Evolutionary conservation across 2,329 filamentous ascomycete genomes (phyloP).

Genomic region (Calonectria hawksworthii): DNA sequence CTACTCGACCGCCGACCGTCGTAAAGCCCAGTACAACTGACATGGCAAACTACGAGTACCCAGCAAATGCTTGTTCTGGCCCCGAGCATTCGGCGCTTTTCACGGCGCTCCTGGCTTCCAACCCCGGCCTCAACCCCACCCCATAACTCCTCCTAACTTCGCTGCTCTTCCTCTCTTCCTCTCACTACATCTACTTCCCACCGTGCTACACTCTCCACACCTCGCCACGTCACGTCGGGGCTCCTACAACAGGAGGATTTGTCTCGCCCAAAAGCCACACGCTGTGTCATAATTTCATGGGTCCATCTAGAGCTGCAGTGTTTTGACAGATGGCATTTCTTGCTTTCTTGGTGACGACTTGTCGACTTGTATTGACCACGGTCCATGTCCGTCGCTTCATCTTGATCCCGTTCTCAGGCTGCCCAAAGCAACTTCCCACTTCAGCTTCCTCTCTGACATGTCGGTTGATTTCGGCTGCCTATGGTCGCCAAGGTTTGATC

Average conservation of each 20-base stretch:
- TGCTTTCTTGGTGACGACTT: background rate
- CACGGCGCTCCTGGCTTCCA: background rate
- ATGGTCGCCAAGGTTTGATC: background rate
- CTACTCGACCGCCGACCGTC: background rate
- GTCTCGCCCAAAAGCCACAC: slow-evolving; percentile 13
- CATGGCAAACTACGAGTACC: background rate
- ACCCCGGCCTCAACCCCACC: background rate
- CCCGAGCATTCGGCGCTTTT: background rate
- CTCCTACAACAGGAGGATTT: background rate
- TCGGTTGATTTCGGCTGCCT: background rate
- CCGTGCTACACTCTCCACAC: slow-evolving; percentile 29
- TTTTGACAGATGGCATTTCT: slow-evolving; percentile 4
- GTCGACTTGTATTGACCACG: slow-evolving; percentile 1
- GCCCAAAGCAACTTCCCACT: background rate
- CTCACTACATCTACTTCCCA: slow-evolving; percentile 17
- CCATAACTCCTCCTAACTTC: background rate
- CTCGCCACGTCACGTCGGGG: slow-evolving; percentile 10
- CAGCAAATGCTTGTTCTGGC: background rate
- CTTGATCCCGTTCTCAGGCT: background rate
- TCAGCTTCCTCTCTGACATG: background rate
- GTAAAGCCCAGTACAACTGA: background rate
- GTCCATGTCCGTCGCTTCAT: slow-evolving; percentile 1
- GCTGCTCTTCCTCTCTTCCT: background rate
- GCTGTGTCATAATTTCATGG: slow-evolving; percentile 8
- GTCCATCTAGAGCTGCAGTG: background rate